Conservation (phyloP, 2,329 filamentous ascomycete genomes). For the Tolypocladium tropicale region DNA sequence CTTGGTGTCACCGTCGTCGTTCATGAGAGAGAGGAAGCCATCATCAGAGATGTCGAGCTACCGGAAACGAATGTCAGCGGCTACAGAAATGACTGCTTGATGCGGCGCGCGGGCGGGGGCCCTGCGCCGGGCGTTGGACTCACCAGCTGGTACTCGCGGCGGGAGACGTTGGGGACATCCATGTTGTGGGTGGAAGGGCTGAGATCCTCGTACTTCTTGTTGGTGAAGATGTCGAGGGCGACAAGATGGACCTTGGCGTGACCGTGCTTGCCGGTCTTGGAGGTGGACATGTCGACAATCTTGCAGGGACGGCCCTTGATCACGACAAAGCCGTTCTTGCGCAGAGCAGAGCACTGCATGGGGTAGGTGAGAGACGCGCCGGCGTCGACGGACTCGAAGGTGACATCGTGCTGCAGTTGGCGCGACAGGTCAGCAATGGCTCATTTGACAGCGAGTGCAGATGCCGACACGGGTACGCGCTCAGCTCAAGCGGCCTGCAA, state of each 20-base stretch:
- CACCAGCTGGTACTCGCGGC: conserved; percentile 90
- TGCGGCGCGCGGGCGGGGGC: conserved; percentile 8
- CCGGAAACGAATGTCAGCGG: conserved; percentile 1
- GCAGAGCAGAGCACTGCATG: conserved; percentile 99
- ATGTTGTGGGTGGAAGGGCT: conserved; percentile 97
- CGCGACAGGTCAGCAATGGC: neutral
- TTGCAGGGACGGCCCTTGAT: conserved; percentile 99
- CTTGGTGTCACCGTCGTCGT: conserved; percentile 76
- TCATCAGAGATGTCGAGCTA: conserved; percentile 91
- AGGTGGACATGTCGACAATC: conserved; percentile 99
- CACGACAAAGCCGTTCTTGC: conserved; percentile 97
- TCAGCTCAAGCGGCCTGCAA: neutral
- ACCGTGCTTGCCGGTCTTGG: conserved; percentile 99
- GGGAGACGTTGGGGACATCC: conserved; percentile 91
- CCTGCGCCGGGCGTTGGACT: conserved; percentile 30
- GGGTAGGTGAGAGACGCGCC: conserved; percentile 91
- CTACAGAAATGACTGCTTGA: neutral
- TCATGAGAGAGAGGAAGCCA: conserved; percentile 89
- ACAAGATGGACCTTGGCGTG: conserved; percentile 99
- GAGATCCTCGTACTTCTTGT: conserved; percentile 99
- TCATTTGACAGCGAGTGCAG: neutral
- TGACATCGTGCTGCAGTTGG: conserved; percentile 47
- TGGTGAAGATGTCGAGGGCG: conserved; percentile 97
- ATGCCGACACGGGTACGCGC: neutral
- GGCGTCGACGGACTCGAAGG: conserved; percentile 90